Percentiles rank a stretch among this genome's conserved stretches.
Conservation (phyloP, 345 rosid species). For the Noccaea bulbosa region DNA sequence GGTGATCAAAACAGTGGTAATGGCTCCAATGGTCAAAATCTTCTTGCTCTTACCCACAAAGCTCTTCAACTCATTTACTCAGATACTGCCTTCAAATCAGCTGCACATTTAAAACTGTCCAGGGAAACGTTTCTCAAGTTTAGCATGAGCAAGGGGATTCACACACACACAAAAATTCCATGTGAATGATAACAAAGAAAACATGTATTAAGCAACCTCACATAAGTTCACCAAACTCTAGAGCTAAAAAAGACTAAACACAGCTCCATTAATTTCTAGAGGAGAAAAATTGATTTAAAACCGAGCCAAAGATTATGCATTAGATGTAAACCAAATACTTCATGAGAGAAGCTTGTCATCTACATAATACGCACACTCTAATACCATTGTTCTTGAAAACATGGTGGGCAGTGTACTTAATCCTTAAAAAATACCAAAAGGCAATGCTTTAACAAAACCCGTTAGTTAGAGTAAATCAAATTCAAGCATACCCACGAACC, state of each 20-base stretch:
- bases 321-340: not conserved
- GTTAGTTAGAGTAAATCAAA: not conserved
- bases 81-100: not conserved
- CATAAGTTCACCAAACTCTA: not conserved
- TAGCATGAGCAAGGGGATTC: not conserved
- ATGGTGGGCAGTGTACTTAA: too few relatives aligned
- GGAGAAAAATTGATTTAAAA: not conserved
- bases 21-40: constrained; percentile 54
- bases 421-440: not conserved
- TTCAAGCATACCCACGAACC: not conserved
- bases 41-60: too few relatives aligned
- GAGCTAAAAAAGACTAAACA: not conserved
- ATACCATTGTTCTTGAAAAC: constrained; percentile 10
- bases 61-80: not conserved
- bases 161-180: too few relatives aligned
- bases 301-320: not conserved
- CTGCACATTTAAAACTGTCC: constrained; percentile 17
- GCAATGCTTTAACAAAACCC: not conserved
- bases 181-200: not conserved
- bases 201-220: not conserved
- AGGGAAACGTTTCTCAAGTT: constrained; percentile 9
- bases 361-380: too few relatives aligned
- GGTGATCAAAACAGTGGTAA: constrained; percentile 58
- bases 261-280: not conserved
- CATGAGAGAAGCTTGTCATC: not conserved